A percentile compares a stretch with the other conserved stretches of the same genome.
Evolutionary conservation across 805 yeast genomes (phyloP).

Genomic region (Isabelozyma pseudorhagii): DNA sequence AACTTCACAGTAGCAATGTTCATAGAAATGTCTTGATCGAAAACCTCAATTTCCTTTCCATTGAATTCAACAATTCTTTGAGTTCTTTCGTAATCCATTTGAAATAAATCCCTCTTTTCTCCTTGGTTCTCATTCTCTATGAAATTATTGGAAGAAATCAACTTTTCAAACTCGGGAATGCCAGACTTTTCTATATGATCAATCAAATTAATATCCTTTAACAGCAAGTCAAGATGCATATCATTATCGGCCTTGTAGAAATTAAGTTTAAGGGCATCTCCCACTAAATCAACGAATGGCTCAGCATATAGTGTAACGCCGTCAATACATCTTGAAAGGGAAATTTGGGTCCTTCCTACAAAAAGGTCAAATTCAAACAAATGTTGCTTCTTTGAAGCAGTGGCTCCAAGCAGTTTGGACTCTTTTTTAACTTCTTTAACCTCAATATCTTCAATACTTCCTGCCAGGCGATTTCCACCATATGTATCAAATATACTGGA

Average conservation of each 20-base stretch:
- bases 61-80: slow-evolving; percentile 59
- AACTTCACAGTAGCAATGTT: slow-evolving; percentile 75
- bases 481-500: slow-evolving; percentile 34
- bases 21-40: slow-evolving; percentile 72
- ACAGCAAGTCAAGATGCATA: slow-evolving; percentile 61
- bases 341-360: slow-evolving; percentile 59
- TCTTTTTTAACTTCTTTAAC: slow-evolving; percentile 1
- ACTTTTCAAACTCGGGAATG: slow-evolving; percentile 58
- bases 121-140: slow-evolving; percentile 28
- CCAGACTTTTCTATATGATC: slow-evolving; percentile 70
- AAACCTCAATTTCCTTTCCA: slow-evolving; percentile 56
- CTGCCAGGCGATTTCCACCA: slow-evolving; percentile 9
- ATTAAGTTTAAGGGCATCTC: slow-evolving; percentile 60
- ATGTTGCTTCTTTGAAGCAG: slow-evolving; percentile 47
- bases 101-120: slow-evolving; percentile 45
- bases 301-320: slow-evolving; percentile 58
- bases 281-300: slow-evolving; percentile 67
- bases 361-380: slow-evolving; percentile 69
- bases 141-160: slow-evolving; percentile 63
- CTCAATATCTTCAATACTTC: slow-evolving; percentile 6
- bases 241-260: slow-evolving; percentile 57
- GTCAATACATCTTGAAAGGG: slow-evolving; percentile 66
- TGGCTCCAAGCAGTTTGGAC: not conserved
- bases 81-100: slow-evolving; percentile 53
- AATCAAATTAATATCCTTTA: slow-evolving; percentile 65